Conservation (phyloP, 139 green algal genomes). For the Trebouxia sp. region DNA sequence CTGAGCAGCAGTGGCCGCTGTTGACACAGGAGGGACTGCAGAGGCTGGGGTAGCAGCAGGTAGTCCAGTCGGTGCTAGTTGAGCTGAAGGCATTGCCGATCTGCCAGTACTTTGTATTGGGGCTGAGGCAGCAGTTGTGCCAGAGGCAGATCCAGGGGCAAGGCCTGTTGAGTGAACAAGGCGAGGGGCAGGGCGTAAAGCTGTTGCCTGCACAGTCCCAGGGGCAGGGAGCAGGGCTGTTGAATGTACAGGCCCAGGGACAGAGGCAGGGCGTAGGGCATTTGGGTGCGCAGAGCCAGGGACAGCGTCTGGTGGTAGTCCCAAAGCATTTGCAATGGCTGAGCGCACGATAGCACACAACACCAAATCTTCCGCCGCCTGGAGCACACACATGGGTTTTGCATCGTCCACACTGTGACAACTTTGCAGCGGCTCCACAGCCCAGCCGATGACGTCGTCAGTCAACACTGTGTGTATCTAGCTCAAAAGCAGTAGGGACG, state of each 20-base stretch:
- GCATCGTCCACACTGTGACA: too few relatives aligned
- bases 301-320: neutral
- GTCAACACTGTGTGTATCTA: too few relatives aligned
- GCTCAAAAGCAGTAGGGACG: too few relatives aligned
- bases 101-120: neutral
- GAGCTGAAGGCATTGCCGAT: neutral
- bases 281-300: neutral
- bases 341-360: neutral
- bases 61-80: too few relatives aligned
- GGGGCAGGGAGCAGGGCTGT: too few relatives aligned
- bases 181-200: too few relatives aligned
- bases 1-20: neutral
- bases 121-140: neutral
- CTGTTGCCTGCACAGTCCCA: too few relatives aligned
- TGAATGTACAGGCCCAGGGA: neutral
- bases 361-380: conserved; percentile 8
- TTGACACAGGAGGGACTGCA: neutral
- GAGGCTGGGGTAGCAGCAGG: too few relatives aligned
- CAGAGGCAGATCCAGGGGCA: neutral
- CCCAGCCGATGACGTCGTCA: too few relatives aligned
- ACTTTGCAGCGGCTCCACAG: too few relatives aligned
- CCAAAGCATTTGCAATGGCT: neutral
- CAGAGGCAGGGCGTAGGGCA: neutral
- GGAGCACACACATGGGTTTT: neutral
- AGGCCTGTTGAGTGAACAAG: too few relatives aligned